A percentile compares a stretch with the other conserved stretches of the same genome.
Evolutionary conservation across 2,329 filamentous ascomycete species (phyloP).

Genomic region (Pleurostoma richardsiae): DNA sequence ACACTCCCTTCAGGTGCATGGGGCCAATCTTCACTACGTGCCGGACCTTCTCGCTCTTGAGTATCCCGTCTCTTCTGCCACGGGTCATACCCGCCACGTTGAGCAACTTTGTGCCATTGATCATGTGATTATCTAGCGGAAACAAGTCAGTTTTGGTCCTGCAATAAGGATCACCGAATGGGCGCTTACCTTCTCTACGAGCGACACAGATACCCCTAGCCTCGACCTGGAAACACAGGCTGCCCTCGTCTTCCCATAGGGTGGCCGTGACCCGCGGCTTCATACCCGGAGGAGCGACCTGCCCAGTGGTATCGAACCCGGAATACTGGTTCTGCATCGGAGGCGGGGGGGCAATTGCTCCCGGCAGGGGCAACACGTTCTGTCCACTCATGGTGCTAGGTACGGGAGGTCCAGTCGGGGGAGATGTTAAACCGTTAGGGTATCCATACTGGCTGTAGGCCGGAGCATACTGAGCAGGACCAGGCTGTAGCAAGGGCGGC

Average conservation of each 20-base stretch:
- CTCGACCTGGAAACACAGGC: conserved; percentile 95
- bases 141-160: neutral
- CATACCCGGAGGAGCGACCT: conserved; percentile 87
- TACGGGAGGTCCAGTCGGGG: conserved; percentile 64
- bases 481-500: conserved; percentile 69
- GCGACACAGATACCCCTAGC: conserved; percentile 95
- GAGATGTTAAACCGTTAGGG: conserved; percentile 72
- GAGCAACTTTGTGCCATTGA: conserved; percentile 94
- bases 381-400: conserved; percentile 63
- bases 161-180: neutral
- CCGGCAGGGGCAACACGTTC: conserved; percentile 67
- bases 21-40: conserved; percentile 98
- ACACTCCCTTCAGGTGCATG: conserved; percentile 97
- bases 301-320: conserved; percentile 78
- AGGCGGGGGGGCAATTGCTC: conserved; percentile 40
- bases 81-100: conserved; percentile 98
- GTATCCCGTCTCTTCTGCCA: conserved; percentile 87
- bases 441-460: conserved; percentile 69
- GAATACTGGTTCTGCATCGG: conserved; percentile 54
- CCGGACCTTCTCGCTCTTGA: conserved; percentile 95
- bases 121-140: conserved; percentile 93
- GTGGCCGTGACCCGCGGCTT: conserved; percentile 96
- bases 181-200: conserved; percentile 71
- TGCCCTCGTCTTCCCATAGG: conserved; percentile 97
- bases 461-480: conserved; percentile 62